Conservation (phyloP, 163 green algal genomes). For the Scenedesmus sp. region DNA sequence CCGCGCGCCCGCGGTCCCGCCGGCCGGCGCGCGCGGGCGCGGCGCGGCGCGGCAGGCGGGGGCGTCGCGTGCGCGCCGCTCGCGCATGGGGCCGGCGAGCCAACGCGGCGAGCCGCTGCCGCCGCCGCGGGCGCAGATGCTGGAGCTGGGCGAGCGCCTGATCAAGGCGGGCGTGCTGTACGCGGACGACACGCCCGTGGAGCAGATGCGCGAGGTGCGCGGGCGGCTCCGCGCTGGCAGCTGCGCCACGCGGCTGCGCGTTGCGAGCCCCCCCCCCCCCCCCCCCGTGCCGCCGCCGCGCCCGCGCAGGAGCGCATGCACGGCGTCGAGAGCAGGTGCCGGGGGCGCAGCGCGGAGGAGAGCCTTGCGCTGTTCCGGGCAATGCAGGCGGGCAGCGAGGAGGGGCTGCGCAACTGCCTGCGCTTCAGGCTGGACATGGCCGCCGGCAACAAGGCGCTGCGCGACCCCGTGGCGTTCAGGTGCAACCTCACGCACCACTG, state of each 20-base stretch:
- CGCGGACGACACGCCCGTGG: constrained; percentile 93
- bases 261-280: background rate
- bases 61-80: no score
- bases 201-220: constrained; percentile 79
- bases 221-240: background rate
- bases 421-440: constrained; percentile 94
- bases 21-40: no score
- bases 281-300: constrained; percentile 4
- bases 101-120: no score
- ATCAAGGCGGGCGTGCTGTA: constrained; percentile 95
- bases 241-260: background rate
- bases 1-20: no score
- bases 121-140: constrained; percentile 55
- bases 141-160: constrained; percentile 85
- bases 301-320: constrained; percentile 90
- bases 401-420: constrained; percentile 76
- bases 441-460: constrained; percentile 77
- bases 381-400: constrained; percentile 84
- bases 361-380: constrained; percentile 87
- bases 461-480: constrained; percentile 95
- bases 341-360: constrained; percentile 79
- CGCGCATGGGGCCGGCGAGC: no score
- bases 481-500: constrained; percentile 95
- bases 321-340: constrained; percentile 76
- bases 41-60: no score